Conservation (phyloP, 257 asterid species). For the Penstemon davidsonii region DNA sequence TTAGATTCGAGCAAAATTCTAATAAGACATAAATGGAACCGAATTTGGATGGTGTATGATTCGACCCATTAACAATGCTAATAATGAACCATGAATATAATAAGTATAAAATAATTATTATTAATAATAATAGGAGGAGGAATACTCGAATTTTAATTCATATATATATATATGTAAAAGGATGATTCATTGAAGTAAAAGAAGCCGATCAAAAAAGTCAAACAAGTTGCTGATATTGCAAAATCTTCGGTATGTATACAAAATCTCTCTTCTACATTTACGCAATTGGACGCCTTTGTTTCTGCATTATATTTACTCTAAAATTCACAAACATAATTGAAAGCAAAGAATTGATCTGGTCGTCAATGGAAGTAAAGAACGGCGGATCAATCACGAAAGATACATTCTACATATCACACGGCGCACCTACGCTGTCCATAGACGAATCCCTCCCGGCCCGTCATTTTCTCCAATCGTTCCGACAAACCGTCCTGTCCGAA, state of each 20-base stretch:
- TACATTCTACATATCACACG: conserved; percentile 57
- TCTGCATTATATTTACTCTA: conserved; percentile 30
- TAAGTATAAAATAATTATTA: no score
- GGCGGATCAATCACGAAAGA: conserved; percentile 28
- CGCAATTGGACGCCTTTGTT: conserved; percentile 26
- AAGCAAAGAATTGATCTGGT: background rate
- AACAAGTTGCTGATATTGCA: no score
- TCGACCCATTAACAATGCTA: no score
- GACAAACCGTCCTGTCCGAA: conserved; percentile 28
- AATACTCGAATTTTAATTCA: no score
- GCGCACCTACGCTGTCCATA: conserved; percentile 60
- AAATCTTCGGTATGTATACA: background rate
- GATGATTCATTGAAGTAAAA: no score
- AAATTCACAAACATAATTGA: conserved; percentile 17
- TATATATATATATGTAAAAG: no score
- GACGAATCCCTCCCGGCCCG: conserved; percentile 62
- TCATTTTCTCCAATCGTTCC: conserved; percentile 49
- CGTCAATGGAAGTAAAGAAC: conserved; percentile 6
- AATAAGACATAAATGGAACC: no score
- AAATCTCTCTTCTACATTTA: conserved; percentile 15
- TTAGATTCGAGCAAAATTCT: no score
- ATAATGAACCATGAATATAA: no score
- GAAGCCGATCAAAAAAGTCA: no score
- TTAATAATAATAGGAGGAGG: no score
- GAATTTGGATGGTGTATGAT: no score